Evolutionary conservation across 306 rosid species (phyloP), one percentile per base, ranked within the genome.

Genomic region (Pachyrhizus erosus): DNA sequence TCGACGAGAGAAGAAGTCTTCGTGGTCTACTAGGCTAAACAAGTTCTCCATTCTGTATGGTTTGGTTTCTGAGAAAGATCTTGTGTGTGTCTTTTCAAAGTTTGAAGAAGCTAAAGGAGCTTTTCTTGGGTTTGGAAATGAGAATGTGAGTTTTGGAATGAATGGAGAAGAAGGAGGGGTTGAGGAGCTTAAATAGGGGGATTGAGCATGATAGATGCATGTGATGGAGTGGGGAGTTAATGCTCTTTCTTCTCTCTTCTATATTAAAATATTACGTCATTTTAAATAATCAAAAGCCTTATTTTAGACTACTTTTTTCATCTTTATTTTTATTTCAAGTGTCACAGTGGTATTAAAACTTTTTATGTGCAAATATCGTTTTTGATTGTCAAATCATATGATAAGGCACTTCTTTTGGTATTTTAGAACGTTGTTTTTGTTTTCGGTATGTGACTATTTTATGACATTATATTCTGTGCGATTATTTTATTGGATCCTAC

Each of bases 401-500:
- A 60, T 79, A 31, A 54, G 52, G n/a, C 9, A 51, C 2, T 45
- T 57, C 46, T 45, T 69, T 78, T 65, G 13, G 29, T 76, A 74
- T 60, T 85, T 81, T 70, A 31, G 12, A 45, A 49, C 37, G 42
- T 73, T 82, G 15, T 82, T 79, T 73, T 76, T 78, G 72, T 71
- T 81, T 69, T 69, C 27, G 67, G 75, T 64, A 20, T 68, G 86
- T 52, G 55, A 74, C 77, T 87, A 69, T 46, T 75, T 81, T 68
- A 37, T 65, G 67, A 12, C 68, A 61, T 60, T 76, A 75, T 84
- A 77, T 75, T 83, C 75, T 55, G 40, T 77, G 64, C 7, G 24
- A 83, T 72, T 92, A 88, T 87, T 84, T 58, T 87, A 94, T 87
- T 86, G 78, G 85, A 91, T 91, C 86, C 87, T 91, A 69, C 67